phyloP scores from a whole-genome alignment of 164 flowering plant genomes.

The Stephania japonica region DNA sequence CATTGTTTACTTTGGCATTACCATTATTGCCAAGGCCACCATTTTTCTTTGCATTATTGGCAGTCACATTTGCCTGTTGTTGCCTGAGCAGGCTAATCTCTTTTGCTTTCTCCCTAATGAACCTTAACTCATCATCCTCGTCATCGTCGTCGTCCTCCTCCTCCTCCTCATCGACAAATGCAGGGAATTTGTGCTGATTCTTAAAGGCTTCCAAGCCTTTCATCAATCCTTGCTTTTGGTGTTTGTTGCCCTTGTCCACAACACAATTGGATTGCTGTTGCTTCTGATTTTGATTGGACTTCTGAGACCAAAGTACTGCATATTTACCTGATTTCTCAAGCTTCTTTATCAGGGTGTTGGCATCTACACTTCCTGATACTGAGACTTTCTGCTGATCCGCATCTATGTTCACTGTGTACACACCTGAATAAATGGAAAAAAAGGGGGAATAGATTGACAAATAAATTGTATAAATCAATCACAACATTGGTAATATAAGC shows the following conservation, averaged over 20 bases:
- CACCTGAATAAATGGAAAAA: slow-evolving; percentile 41
- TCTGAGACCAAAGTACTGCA: slow-evolving; percentile 68
- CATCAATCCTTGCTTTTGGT: slow-evolving; percentile 34
- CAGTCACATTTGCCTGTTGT: slow-evolving; percentile 23
- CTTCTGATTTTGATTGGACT: slow-evolving; percentile 45
- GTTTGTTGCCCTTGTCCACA: slow-evolving; percentile 35
- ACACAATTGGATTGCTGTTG: slow-evolving; percentile 24
- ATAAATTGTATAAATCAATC: slow-evolving; percentile 4
- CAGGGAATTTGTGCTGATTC: slow-evolving; percentile 37
- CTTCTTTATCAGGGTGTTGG: slow-evolving; percentile 59
- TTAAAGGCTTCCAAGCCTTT: slow-evolving; percentile 42
- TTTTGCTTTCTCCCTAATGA: slow-evolving; percentile 25
- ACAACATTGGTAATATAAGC: neutral
- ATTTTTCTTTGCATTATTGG: slow-evolving; percentile 22
- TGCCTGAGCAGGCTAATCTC: slow-evolving; percentile 33
- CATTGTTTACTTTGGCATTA: slow-evolving; percentile 21
- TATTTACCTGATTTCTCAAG: slow-evolving; percentile 59
- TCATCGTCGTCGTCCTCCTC: slow-evolving; percentile 28
- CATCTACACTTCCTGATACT: slow-evolving; percentile 66
- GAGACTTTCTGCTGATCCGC: slow-evolving; percentile 71
- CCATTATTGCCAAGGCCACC: slow-evolving; percentile 5
- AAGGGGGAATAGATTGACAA: neutral
- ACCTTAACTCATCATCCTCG: slow-evolving; percentile 36
- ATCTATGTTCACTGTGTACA: slow-evolving; percentile 57
- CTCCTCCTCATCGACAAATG: slow-evolving; percentile 34